Evolutionary conservation across 148 eudicot species (phyloP).

Genomic region (Silene uniflora): DNA sequence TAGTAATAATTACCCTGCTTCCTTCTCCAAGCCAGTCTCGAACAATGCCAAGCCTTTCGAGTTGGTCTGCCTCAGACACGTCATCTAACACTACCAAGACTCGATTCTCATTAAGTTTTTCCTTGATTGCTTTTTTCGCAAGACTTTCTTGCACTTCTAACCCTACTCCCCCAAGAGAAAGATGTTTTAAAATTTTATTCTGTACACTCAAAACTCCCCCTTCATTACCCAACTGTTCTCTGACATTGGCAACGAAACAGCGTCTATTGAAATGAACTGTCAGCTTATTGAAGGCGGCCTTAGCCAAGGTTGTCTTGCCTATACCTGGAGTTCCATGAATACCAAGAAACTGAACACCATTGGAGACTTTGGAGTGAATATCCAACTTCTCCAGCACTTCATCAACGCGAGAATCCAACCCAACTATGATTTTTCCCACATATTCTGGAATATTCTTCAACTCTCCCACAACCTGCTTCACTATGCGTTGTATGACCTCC

Average conservation of each 20-base stretch:
- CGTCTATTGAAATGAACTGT: slow-evolving; percentile 34
- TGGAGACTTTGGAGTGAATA: slow-evolving; percentile 19
- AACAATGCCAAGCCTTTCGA: slow-evolving; percentile 27
- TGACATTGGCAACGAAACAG: slow-evolving; percentile 40
- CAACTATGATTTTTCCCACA: slow-evolving; percentile 40
- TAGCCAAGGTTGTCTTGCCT: slow-evolving; percentile 71
- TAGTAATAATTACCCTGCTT: slow-evolving; percentile 49
- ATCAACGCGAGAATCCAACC: slow-evolving; percentile 41
- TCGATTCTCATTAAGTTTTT: slow-evolving; percentile 16
- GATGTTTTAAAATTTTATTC: slow-evolving; percentile 27
- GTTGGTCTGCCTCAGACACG: slow-evolving; percentile 33
- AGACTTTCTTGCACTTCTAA: slow-evolving; percentile 12
- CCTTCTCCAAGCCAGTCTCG: slow-evolving; percentile 45
- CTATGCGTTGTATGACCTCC: slow-evolving; percentile 34
- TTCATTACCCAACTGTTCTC: slow-evolving; percentile 29
- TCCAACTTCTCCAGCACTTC: slow-evolving; percentile 28
- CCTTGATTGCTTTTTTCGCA: slow-evolving; percentile 19
- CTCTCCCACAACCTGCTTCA: slow-evolving; percentile 37
- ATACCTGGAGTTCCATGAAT: slow-evolving; percentile 58
- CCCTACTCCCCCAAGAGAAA: slow-evolving; percentile 20
- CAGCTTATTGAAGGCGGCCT: slow-evolving; percentile 54
- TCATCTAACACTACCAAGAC: slow-evolving; percentile 56
- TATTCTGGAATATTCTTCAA: slow-evolving; percentile 44
- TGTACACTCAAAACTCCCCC: slow-evolving; percentile 28
- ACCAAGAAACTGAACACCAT: slow-evolving; percentile 35